Evolutionary conservation across 495 filamentous ascomycete species (phyloP).

Genomic region (Aspergillus affinis): DNA sequence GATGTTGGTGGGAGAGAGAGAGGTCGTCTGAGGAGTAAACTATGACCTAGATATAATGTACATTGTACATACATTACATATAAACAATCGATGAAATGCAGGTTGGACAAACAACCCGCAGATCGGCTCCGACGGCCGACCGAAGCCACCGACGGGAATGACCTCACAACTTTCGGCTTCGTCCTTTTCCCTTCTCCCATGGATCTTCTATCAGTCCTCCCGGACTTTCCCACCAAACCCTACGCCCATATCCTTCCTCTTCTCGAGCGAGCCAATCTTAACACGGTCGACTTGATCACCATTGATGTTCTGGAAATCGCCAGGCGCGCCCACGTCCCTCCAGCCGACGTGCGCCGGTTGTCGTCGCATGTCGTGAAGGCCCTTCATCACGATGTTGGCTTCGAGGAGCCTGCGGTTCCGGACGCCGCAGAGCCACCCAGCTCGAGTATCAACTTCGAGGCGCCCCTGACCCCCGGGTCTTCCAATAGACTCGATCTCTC

Average conservation of each 20-base stretch:
- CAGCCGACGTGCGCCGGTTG: slow-evolving; percentile 74
- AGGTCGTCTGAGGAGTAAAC: not conserved
- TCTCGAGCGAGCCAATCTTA: slow-evolving; percentile 72
- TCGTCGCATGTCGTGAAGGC: slow-evolving; percentile 60
- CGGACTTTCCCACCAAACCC: slow-evolving; percentile 67
- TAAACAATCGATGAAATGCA: no score
- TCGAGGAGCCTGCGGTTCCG: slow-evolving; percentile 25
- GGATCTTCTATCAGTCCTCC: slow-evolving; percentile 82
- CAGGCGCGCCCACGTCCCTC: slow-evolving; percentile 78
- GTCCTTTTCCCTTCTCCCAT: slow-evolving; percentile 41
- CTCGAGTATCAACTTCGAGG: slow-evolving; percentile 29
- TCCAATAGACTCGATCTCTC: slow-evolving; percentile 33
- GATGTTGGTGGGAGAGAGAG: slow-evolving; percentile 1
- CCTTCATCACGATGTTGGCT: slow-evolving; percentile 64
- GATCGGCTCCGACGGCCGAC: slow-evolving; percentile 1
- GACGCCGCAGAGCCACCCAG: slow-evolving; percentile 23
- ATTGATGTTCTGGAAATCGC: slow-evolving; percentile 82
- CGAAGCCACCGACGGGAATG: slow-evolving; percentile 6
- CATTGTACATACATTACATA: no score
- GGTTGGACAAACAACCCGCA: not conserved
- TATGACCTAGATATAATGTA: not conserved
- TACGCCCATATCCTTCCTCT: slow-evolving; percentile 75
- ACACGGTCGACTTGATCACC: slow-evolving; percentile 80
- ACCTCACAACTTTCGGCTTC: slow-evolving; percentile 9
- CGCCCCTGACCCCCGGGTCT: slow-evolving; percentile 20